Conservation (phyloP, 2,329 filamentous ascomycete species). For the Nemania sp. region DNA sequence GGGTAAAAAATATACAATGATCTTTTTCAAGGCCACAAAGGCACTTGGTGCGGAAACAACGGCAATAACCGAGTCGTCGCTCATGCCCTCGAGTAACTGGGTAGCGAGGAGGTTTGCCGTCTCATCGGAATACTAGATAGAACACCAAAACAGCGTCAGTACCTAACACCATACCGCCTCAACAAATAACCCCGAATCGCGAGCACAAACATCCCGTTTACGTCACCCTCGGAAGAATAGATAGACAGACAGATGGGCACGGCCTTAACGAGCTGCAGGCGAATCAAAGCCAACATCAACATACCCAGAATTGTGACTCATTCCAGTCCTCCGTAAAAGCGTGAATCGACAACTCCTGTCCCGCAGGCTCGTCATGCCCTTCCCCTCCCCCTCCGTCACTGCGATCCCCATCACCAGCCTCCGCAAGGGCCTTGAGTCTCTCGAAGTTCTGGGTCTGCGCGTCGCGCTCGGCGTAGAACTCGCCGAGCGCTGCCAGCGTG, state of each 20-base stretch:
- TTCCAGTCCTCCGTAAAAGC: constrained; percentile 86
- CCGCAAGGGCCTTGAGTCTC: constrained; percentile 71
- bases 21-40: constrained; percentile 80
- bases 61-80: constrained; percentile 69
- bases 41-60: constrained; percentile 81
- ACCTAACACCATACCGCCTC: no score
- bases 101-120: constrained; percentile 74
- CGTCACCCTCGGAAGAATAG: not conserved
- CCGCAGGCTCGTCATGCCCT: constrained; percentile 19
- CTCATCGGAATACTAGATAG: constrained; percentile 73
- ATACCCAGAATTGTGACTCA: constrained; percentile 84
- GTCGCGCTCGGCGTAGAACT: constrained; percentile 81
- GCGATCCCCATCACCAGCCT: constrained; percentile 55
- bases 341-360: constrained; percentile 68
- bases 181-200: no score
- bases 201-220: not conserved
- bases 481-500: constrained; percentile 75
- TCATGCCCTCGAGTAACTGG: constrained; percentile 73
- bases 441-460: constrained; percentile 74
- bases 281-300: constrained; percentile 2
- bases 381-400: not conserved
- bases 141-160: not conserved
- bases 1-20: constrained; percentile 62
- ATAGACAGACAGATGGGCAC: not conserved
- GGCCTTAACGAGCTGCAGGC: not conserved